Evolutionary conservation across 2,329 filamentous ascomycete genomes (phyloP).

Genomic region (Beauveria asiatica): DNA sequence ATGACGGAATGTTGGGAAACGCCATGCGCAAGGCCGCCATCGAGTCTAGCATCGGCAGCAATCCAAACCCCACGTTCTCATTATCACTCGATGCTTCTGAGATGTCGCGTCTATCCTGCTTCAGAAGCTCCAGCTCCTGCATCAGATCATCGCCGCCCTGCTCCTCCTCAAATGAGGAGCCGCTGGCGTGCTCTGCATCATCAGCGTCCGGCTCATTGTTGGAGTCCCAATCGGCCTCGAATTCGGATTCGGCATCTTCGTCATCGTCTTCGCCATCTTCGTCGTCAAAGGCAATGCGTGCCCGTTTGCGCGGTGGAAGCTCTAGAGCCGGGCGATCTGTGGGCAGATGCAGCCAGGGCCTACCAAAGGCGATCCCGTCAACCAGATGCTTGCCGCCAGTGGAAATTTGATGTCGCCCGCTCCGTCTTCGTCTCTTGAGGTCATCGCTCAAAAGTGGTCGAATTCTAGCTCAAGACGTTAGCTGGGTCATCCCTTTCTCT

Average conservation of each 20-base stretch:
- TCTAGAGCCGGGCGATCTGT: constrained; percentile 56
- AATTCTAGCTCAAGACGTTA: constrained; percentile 44
- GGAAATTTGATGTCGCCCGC: constrained; percentile 75
- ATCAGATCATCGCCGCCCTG: constrained; percentile 2
- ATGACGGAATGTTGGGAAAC: constrained; percentile 32
- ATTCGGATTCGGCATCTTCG: constrained; percentile 26
- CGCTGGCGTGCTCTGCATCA: neutral
- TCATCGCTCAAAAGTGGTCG: constrained; percentile 70
- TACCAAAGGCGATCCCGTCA: constrained; percentile 79
- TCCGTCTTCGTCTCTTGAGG: constrained; percentile 60
- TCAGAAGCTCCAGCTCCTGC: constrained; percentile 6
- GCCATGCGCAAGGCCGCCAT: constrained; percentile 30
- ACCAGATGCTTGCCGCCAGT: constrained; percentile 69
- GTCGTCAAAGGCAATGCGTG: constrained; percentile 38
- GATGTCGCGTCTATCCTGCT: constrained; percentile 8
- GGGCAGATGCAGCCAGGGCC: constrained; percentile 54
- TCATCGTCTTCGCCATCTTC: constrained; percentile 31
- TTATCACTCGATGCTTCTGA: constrained; percentile 13
- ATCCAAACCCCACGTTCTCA: constrained; percentile 3
- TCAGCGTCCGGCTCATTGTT: constrained; percentile 15
- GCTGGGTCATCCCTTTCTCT: neutral
- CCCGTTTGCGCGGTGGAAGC: constrained; percentile 67
- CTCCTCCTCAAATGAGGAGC: constrained; percentile 5
- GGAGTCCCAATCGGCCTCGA: constrained; percentile 17
- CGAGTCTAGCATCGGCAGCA: constrained; percentile 3